Evolutionary conservation across 225 moss, liverwort and hornwort species (phyloP).

Genomic region (Pseudisothecium myosuroides): DNA sequence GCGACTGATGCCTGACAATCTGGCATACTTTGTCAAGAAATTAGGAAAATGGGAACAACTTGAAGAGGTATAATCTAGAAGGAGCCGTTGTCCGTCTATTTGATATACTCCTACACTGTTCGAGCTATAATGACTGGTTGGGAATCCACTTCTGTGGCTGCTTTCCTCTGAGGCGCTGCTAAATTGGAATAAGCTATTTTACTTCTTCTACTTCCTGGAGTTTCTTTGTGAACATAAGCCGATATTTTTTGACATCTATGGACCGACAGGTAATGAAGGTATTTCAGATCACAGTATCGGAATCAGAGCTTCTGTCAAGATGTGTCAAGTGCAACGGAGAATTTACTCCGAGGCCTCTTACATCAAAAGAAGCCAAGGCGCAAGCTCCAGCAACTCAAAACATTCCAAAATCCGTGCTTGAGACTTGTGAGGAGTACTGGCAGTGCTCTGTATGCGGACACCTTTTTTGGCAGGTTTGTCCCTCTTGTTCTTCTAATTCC

Average conservation of each 20-base stretch:
- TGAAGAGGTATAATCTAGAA: slow-evolving; percentile 49
- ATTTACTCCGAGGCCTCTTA: slow-evolving; percentile 49
- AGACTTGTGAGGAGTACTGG: slow-evolving; percentile 64
- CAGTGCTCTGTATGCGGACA: slow-evolving; percentile 78
- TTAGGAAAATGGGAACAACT: slow-evolving; percentile 87
- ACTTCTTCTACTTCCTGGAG: neutral
- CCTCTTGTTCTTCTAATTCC: neutral
- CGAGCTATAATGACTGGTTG: neutral
- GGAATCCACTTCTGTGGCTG: neutral
- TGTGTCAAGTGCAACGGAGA: slow-evolving; percentile 97
- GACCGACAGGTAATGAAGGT: slow-evolving; percentile 49
- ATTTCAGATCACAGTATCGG: slow-evolving; percentile 61
- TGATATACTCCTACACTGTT: neutral
- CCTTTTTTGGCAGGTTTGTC: slow-evolving; percentile 85
- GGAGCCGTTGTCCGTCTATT: neutral
- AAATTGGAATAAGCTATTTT: neutral
- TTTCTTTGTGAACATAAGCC: neutral
- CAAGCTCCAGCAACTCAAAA: slow-evolving; percentile 61
- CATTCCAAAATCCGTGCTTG: slow-evolving; percentile 64
- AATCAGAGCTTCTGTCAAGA: slow-evolving; percentile 78
- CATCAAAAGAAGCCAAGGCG: slow-evolving; percentile 57
- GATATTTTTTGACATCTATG: neutral
- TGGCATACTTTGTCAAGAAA: slow-evolving; percentile 72
- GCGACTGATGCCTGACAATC: slow-evolving; percentile 61
- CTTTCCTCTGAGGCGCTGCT: neutral